These are phyloP conservation scores for Phylloboletellus chloephorus DNA, from an alignment of 1,284 basidiomycete species.

Conservation along the genomic window DNA sequence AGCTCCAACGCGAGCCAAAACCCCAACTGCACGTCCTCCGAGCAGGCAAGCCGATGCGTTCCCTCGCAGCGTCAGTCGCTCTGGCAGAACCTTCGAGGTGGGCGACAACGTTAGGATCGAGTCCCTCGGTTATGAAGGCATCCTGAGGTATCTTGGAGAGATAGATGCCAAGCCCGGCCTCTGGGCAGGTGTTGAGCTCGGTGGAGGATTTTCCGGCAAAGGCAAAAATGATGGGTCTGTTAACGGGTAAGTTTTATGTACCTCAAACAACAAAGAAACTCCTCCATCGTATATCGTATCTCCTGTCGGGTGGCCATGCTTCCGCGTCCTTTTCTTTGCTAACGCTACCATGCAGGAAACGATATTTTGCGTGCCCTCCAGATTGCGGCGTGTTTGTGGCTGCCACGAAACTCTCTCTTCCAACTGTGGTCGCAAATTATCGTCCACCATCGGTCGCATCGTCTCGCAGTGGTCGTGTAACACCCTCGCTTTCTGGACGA, in stretches of 20 bases:
- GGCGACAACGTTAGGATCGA: conserved; percentile 83
- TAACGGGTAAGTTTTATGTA: conserved; percentile 59
- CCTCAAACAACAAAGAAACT: background rate
- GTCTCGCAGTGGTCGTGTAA: conserved; percentile 54
- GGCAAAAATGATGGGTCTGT: conserved; percentile 96
- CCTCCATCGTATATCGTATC: background rate
- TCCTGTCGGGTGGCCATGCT: background rate
- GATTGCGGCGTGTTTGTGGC: conserved; percentile 91
- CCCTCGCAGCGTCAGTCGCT: conserved; percentile 41
- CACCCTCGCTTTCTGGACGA: conserved; percentile 41
- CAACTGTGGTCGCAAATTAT: conserved; percentile 56
- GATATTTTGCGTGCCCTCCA: conserved; percentile 84
- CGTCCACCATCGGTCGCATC: conserved; percentile 82
- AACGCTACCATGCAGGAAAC: conserved; percentile 44
- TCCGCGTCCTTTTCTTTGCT: conserved; percentile 6
- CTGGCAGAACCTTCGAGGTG: conserved; percentile 50
- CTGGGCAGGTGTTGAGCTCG: conserved; percentile 91
- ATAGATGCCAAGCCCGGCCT: conserved; percentile 82
- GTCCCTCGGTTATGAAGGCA: conserved; percentile 80
- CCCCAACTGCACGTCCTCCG: conserved; percentile 47
- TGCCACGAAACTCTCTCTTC: conserved; percentile 70
- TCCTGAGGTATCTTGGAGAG: conserved; percentile 70
- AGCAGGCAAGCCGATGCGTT: conserved; percentile 61
- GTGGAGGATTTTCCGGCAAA: conserved; percentile 79
- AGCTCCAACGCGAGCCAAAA: conserved; percentile 43